These are phyloP conservation scores for Trichoderma sp. DNA, from an alignment of 2,329 filamentous ascomycete genomes.

Conservation along the genomic window DNA sequence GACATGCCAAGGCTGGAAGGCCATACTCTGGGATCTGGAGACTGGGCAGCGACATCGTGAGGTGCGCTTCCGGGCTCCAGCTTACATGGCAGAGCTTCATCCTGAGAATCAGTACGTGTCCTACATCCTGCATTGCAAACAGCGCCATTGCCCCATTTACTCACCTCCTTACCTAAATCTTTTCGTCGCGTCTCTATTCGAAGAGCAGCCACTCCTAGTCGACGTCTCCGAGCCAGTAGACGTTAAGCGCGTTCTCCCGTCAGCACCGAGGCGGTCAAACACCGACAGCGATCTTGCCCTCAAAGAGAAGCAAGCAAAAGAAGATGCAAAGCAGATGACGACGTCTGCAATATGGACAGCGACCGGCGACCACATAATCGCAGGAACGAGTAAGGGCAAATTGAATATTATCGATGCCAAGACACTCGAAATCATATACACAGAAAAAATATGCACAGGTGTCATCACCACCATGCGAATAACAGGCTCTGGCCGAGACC, in stretches of 20 bases:
- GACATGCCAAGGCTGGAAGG: conserved; percentile 94
- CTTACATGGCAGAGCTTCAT: conserved; percentile 95
- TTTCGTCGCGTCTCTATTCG: conserved; percentile 90
- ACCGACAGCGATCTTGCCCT: conserved; percentile 68
- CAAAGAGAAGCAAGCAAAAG: conserved; percentile 82
- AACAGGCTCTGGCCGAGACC: conserved; percentile 76
- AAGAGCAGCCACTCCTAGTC: conserved; percentile 87
- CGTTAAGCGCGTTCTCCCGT: conserved; percentile 76
- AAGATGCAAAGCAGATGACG: conserved; percentile 93
- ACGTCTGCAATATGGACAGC: conserved; percentile 89
- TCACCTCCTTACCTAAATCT: conserved; percentile 54
- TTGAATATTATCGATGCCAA: conserved; percentile 90
- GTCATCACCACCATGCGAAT: conserved; percentile 87
- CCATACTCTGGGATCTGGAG: conserved; percentile 88
- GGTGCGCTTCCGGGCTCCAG: conserved; percentile 87
- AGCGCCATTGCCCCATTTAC: not conserved
- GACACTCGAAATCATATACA: conserved; percentile 82
- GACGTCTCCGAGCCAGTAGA: conserved; percentile 72
- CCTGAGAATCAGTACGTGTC: conserved; percentile 75
- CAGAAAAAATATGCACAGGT: conserved; percentile 81
- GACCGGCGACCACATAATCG: conserved; percentile 82
- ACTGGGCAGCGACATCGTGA: conserved; percentile 72
- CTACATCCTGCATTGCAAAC: not conserved
- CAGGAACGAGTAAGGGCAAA: conserved; percentile 93
- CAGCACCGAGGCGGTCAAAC: conserved; percentile 74